Conservation (phyloP, 2,329 filamentous ascomycete species). For the Sclerotinia spermophila region DNA sequence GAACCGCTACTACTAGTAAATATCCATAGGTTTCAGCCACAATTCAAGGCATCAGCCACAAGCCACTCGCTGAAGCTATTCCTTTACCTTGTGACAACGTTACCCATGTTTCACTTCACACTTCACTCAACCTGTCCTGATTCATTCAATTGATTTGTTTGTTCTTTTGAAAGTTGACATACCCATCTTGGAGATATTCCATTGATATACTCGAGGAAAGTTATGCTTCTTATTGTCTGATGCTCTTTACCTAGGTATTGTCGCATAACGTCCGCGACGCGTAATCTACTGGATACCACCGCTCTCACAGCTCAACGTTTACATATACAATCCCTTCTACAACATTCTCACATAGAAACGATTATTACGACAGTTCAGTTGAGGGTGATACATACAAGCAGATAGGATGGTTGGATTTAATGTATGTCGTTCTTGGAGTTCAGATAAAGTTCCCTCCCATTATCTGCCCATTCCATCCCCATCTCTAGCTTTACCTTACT, state of each 20-base stretch:
- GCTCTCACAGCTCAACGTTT: neutral
- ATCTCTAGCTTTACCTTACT: neutral
- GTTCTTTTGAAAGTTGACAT: neutral
- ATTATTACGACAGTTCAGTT: neutral
- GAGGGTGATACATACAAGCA: neutral
- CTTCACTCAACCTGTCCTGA: neutral
- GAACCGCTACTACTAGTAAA: neutral
- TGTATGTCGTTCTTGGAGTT: constrained; percentile 21
- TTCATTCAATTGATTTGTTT: neutral
- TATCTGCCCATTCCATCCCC: neutral
- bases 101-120: constrained; percentile 1
- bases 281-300: constrained; percentile 11
- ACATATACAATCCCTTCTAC: neutral
- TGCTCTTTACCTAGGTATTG: neutral
- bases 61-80: neutral
- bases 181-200: neutral
- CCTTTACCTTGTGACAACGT: constrained; percentile 4
- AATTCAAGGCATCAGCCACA: neutral
- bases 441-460: neutral
- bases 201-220: neutral
- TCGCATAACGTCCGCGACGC: constrained; percentile 17
- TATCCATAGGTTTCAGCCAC: constrained; percentile 1
- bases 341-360: neutral
- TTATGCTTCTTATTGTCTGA: neutral
- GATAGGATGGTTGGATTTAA: constrained; percentile 28